A percentile compares a stretch with the other conserved stretches of the same genome.
Evolutionary conservation across 139 green algal genomes (phyloP).

Genomic region (Chlorella sp.): DNA sequence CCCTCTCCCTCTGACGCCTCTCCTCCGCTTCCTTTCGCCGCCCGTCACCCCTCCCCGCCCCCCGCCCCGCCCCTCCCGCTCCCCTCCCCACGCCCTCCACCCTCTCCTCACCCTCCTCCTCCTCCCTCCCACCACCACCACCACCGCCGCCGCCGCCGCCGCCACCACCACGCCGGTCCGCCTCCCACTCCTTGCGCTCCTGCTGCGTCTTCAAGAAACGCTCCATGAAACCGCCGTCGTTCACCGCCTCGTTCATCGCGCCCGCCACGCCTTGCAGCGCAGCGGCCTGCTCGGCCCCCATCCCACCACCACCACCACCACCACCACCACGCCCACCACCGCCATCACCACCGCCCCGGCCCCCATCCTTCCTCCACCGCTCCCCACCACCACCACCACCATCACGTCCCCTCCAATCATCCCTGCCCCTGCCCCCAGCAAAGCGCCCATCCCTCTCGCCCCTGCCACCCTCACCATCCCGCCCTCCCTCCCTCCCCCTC

Average conservation of each 20-base stretch:
- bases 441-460: too few relatives aligned
- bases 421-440: too few relatives aligned
- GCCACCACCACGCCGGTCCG: not conserved
- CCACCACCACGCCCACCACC: too few relatives aligned
- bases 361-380: not conserved
- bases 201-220: too few relatives aligned
- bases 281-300: conserved; percentile 5
- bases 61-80: not conserved
- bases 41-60: not conserved
- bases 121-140: not conserved
- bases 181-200: conserved; percentile 14
- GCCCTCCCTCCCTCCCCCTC: too few relatives aligned
- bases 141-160: conserved; percentile 1
- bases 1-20: not conserved
- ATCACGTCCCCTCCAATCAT: too few relatives aligned
- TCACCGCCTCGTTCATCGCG: conserved; percentile 57
- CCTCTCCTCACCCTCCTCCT: not conserved
- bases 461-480: too few relatives aligned
- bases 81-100: not conserved
- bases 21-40: too few relatives aligned
- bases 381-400: too few relatives aligned
- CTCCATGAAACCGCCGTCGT: conserved; percentile 72
- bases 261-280: conserved; percentile 35
- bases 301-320: too few relatives aligned
- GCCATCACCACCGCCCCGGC: not conserved